phyloP scores from a whole-genome alignment of 2,329 filamentous ascomycete species.

The Microdochium nivale region DNA sequence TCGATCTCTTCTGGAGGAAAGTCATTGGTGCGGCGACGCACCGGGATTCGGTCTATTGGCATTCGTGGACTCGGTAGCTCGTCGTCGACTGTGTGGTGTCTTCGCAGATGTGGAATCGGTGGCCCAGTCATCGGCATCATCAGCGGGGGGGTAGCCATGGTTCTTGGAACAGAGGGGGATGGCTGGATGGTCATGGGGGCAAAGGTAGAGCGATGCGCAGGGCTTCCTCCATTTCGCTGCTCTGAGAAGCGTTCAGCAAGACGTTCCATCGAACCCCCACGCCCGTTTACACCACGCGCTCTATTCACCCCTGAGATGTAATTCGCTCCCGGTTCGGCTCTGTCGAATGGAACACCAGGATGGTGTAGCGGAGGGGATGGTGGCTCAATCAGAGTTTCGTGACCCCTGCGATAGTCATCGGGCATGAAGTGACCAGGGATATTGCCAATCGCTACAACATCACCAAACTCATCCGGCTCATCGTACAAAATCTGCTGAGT shows the following conservation, averaged over 20 bases:
- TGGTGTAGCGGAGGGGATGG: conserved; percentile 18
- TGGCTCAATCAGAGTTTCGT: conserved; percentile 26
- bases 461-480: conserved; percentile 24
- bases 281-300: conserved; percentile 24
- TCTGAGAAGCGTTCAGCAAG: conserved; percentile 43
- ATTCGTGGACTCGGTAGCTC: background rate
- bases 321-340: conserved; percentile 24
- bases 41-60: background rate
- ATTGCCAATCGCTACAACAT: conserved; percentile 38
- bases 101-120: background rate
- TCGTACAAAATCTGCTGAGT: conserved; percentile 26
- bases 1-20: background rate
- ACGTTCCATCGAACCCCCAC: conserved; percentile 36
- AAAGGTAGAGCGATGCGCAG: conserved; percentile 13
- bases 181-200: conserved; percentile 14
- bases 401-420: conserved; percentile 42
- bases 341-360: conserved; percentile 22
- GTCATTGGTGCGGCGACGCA: background rate
- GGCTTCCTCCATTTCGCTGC: conserved; percentile 21
- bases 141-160: conserved; percentile 21
- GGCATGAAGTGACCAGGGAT: conserved; percentile 51
- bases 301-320: conserved; percentile 36
- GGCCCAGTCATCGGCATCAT: conserved; percentile 10
- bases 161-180: conserved; percentile 14
- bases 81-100: background rate